Evolutionary conservation across 257 asterid genomes (phyloP), one percentile per base, ranked within the genome.

Genomic region (Petunia secreta): DNA sequence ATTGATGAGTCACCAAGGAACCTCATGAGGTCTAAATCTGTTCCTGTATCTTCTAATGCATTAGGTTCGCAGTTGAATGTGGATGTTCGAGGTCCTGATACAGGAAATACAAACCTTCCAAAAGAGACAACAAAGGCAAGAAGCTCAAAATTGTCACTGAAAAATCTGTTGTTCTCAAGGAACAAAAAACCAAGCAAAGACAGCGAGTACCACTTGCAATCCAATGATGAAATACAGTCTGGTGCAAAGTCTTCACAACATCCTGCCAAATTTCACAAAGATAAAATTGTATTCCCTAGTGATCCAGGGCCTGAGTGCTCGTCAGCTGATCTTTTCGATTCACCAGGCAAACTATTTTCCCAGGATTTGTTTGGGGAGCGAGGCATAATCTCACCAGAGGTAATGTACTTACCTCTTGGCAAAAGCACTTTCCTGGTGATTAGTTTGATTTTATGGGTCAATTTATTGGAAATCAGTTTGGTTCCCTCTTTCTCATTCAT

Each of bases 1-100:
- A 62, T 76, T 54, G 86, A 87, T 83, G 76, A 83, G 80, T 86
- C 94, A 50, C 85, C 92, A 16, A 81, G 89, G 87, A 92, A 88
- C 79, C 92, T 95, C 55, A 82, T 80, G 78, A 89, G 98, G 87
- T 93, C 98, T 38, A 95, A 95, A 85, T 95, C 97, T 82, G 86
- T 92, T 60, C 99, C 99, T 60, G 94, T 89, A 79, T 91, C 94
- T 75, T 89, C 96, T 40, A 83, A 88, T 4, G 87, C 78, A 77
- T 87, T 85, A 39, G 95, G 89, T 67, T 81, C 84, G 43, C 86
- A 85, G 83, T 82, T 85, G 75, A 84, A 79, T 75, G 79, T 80
- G n/a, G 86, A 86, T 8, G 46, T 73, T 81, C 66, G 87, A 40
- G 86, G 83, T 80, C 85, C 83, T 41, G 88, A 52, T 59, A 83